A percentile compares a stretch with the other conserved stretches of the same genome.
Evolutionary conservation across 306 rosid genomes (phyloP).

Genomic region (Ziziphus jujuba): DNA sequence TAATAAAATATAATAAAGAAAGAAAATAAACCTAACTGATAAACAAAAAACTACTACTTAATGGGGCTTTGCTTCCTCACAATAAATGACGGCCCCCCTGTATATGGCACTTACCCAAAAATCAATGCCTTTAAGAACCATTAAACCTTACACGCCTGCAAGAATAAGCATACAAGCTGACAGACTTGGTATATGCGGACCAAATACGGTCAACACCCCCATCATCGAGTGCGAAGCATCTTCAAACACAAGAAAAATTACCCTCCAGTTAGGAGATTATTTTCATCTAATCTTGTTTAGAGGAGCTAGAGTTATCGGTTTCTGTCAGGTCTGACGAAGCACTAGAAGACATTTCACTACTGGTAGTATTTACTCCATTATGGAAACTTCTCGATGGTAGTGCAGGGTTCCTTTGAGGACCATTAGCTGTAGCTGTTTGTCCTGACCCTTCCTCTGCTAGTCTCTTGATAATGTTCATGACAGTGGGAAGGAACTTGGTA

Average conservation of each 20-base stretch:
- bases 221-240: conserved; percentile 30
- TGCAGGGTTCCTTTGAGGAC: conserved; percentile 48
- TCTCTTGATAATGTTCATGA: conserved; percentile 67
- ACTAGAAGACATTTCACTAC: conserved; percentile 46
- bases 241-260: conserved; percentile 28
- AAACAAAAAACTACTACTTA: conserved; percentile 14
- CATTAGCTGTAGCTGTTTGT: conserved; percentile 43
- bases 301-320: conserved; percentile 36
- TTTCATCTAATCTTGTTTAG: conserved; percentile 52
- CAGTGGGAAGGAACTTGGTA: conserved; percentile 72
- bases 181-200: conserved; percentile 16
- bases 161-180: conserved; percentile 23
- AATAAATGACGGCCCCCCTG: conserved; percentile 34
- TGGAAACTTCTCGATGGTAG: conserved; percentile 30
- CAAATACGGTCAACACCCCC: conserved; percentile 21
- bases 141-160: conserved; percentile 29
- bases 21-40: conserved; percentile 27
- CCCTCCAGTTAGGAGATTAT: conserved; percentile 9
- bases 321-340: conserved; percentile 69
- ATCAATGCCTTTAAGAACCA: conserved; percentile 43
- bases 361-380: conserved; percentile 34
- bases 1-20: background rate
- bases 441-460: conserved; percentile 78
- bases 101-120: conserved; percentile 47
- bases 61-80: conserved; percentile 37